Evolutionary conservation across 2,329 filamentous ascomycete genomes (phyloP).

Genomic region (Colletotrichum truncatum): DNA sequence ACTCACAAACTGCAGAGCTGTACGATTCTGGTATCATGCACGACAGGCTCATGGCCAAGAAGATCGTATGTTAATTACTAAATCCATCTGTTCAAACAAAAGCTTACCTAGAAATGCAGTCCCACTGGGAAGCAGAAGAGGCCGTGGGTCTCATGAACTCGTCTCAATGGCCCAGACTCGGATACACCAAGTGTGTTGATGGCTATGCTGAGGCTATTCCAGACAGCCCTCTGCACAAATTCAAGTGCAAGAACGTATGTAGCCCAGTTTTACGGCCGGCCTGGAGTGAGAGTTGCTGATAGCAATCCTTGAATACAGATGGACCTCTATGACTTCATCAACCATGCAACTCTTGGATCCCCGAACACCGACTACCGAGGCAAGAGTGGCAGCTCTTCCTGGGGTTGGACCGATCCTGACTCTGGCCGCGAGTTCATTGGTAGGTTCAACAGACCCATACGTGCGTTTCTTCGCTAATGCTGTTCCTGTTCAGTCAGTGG

Average conservation of each 20-base stretch:
- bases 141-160: conserved; percentile 34
- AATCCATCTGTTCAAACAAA: fast-evolving
- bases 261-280: background rate
- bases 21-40: conserved; percentile 36
- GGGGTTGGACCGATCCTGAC: conserved; percentile 53
- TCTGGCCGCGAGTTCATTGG: conserved; percentile 39
- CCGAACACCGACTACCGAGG: conserved; percentile 34
- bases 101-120: background rate
- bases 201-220: conserved; percentile 34
- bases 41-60: conserved; percentile 33
- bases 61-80: conserved; percentile 6
- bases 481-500: conserved; percentile 21
- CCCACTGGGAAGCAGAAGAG: conserved; percentile 31
- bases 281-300: too few relatives aligned
- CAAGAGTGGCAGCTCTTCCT: conserved; percentile 41
- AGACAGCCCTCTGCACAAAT: conserved; percentile 33
- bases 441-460: background rate
- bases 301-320: conserved; percentile 34
- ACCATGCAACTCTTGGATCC: conserved; percentile 60
- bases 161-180: conserved; percentile 33
- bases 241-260: conserved; percentile 34
- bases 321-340: conserved; percentile 63
- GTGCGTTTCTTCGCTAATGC: background rate
- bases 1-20: conserved; percentile 24
- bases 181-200: conserved; percentile 35